A percentile compares a stretch with the other conserved stretches of the same genome.
Conservation (phyloP, 768 basidiomycete species). For the Calocera cornea region DNA sequence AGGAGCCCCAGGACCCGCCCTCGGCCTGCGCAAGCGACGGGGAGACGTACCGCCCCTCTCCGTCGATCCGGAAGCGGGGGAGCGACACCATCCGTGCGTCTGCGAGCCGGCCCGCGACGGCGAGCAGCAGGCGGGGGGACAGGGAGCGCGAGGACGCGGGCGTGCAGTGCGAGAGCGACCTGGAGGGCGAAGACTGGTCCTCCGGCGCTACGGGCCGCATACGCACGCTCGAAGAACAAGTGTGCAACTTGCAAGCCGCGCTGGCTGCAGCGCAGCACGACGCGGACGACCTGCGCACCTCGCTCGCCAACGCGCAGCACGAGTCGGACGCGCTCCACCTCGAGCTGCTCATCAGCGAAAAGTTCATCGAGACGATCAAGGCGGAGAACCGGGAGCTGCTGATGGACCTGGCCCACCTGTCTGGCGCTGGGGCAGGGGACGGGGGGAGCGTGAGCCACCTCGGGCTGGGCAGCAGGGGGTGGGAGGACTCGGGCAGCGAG, state of each 20-base stretch:
- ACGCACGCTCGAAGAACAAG: not conserved
- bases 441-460: not conserved
- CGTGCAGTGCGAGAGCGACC: not conserved
- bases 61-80: not conserved
- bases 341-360: not conserved
- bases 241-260: not conserved
- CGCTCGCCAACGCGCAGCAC: not conserved
- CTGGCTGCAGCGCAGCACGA: not conserved
- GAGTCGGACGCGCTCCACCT: not conserved
- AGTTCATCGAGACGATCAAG: slow-evolving; percentile 1
- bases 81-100: not conserved
- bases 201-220: not conserved
- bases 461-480: not conserved
- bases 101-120: not conserved
- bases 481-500: not conserved
- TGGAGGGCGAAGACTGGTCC: not conserved
- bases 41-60: not conserved
- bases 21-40: not conserved
- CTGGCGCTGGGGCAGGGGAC: not conserved
- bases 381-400: not conserved
- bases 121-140: not conserved
- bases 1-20: too few relatives aligned
- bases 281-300: not conserved
- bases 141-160: not conserved
- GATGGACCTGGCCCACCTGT: not conserved